These are phyloP conservation scores for Globisporangium emineosum DNA, from an alignment of 352 stramenopile species.

Conservation along the genomic window DNA sequence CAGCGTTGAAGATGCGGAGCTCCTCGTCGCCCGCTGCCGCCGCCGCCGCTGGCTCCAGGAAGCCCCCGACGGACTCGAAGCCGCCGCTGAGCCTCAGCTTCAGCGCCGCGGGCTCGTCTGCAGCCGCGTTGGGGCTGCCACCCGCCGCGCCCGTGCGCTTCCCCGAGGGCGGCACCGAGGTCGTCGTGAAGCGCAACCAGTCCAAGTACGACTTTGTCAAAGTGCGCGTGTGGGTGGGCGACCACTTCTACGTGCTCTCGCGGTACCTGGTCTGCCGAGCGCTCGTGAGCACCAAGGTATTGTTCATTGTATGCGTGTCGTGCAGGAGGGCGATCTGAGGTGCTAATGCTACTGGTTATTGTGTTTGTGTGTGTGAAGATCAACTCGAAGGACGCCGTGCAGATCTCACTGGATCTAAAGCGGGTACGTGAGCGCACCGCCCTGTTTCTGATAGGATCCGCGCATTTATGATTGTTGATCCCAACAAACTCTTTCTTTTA, in stretches of 20 bases:
- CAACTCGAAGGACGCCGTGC: slow-evolving; percentile 78
- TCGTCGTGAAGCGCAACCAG: slow-evolving; percentile 78
- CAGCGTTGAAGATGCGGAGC: slow-evolving; percentile 10
- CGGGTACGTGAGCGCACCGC: slow-evolving; percentile 33
- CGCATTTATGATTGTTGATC: neutral
- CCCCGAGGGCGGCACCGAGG: slow-evolving; percentile 25
- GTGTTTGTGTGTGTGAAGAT: slow-evolving; percentile 39
- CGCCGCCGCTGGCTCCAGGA: neutral
- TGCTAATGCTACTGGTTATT: neutral
- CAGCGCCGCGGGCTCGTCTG: neutral
- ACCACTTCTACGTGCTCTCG: slow-evolving; percentile 88
- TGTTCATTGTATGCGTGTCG: neutral
- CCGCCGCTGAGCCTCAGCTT: slow-evolving; percentile 6
- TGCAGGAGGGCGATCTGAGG: neutral
- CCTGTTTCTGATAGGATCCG: neutral
- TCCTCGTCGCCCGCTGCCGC: neutral
- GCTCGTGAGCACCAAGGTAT: slow-evolving; percentile 81
- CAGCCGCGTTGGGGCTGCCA: neutral
- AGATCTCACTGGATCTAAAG: slow-evolving; percentile 88
- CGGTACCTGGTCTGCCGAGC: slow-evolving; percentile 82
- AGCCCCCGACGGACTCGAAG: slow-evolving; percentile 8
- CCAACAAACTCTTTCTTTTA: neutral
- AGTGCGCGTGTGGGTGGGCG: slow-evolving; percentile 86
- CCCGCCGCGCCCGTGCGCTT: slow-evolving; percentile 16
- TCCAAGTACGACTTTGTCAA: slow-evolving; percentile 91